Conservation (phyloP, 441 rosid genomes). For the California macrophylla region DNA sequence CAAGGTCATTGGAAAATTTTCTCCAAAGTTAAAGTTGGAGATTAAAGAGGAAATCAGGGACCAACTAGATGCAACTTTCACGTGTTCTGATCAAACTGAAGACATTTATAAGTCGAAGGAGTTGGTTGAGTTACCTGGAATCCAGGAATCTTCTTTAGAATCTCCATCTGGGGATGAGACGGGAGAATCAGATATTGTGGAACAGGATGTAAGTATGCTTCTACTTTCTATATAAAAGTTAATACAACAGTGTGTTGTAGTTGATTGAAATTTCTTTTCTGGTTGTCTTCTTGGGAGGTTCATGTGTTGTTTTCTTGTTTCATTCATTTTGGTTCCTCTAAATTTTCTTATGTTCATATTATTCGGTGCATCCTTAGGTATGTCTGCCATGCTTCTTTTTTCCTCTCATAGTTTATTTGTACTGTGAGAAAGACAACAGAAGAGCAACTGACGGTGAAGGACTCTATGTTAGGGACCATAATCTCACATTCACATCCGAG, state of each 20-base stretch:
- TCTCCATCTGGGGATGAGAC: conserved; percentile 54
- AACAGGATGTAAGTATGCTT: conserved; percentile 73
- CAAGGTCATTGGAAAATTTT: conserved; percentile 21
- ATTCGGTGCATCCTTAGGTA: not conserved
- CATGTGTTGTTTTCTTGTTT: not conserved
- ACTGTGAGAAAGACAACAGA: not conserved
- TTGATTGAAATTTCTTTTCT: not conserved
- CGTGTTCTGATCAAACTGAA: conserved; percentile 31
- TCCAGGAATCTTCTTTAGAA: conserved; percentile 31
- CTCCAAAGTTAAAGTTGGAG: conserved; percentile 30
- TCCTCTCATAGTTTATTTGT: not conserved
- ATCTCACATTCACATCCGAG: not conserved
- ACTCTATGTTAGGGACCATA: not conserved
- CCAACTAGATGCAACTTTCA: conserved; percentile 26
- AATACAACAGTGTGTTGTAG: not conserved
- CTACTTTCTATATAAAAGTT: not conserved
- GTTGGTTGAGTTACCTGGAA: conserved; percentile 28
- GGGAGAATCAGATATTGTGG: conserved; percentile 67
- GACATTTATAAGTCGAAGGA: conserved; percentile 29
- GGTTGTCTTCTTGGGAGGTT: not conserved
- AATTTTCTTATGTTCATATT: not conserved
- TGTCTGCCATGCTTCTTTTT: not conserved
- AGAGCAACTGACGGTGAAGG: not conserved
- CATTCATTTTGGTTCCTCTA: not conserved
- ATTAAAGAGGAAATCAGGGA: conserved; percentile 27